Evolutionary conservation across 2,329 filamentous ascomycete genomes (phyloP), one percentile per base, ranked within the genome.

Genomic region (Colletotrichum gigasporum): DNA sequence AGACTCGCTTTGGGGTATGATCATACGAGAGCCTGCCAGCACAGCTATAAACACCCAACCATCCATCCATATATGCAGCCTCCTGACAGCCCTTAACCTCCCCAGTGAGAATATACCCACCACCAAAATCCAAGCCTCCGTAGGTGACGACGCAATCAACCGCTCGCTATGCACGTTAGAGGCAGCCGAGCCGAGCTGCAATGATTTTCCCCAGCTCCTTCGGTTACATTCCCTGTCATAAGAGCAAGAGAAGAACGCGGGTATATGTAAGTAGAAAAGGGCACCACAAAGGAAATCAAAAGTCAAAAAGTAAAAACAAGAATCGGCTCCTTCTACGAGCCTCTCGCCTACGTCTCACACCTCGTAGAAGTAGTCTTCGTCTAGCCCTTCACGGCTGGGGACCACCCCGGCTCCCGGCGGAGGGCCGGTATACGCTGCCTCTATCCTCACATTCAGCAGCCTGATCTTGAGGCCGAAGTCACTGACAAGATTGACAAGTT

Each of bases 311-410:
- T 35, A 42, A 9, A 51, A 16, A 51, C 24, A 59, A 52, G 44
- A 52, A 32, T 12, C 41, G 34, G 22, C 51, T 32, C 34, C 30
- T 35, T 37, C n/a, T n/a, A 47, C 11, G 22, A 14, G 11, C 30
- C 53, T 16, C n/a, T 45, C 45, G 12, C 9, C 16, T 30, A 24
- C 28, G 12, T 8, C 28, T 79, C 70, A 91, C 42, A 92, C 84
- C 76, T 95, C 92, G 79, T 96, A 98, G 79, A 91, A 97, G 76
- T 96, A 99, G 75, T 97, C 91, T 69, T 97, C 93, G 75, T 97
- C 93, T 69, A 98, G 76, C 0, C 92, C 94, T 70, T 96, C 91
- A 55, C 96, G 83, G 72, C 89, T 91, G 3, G 96, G 95, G 67
- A 97, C 88, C 61, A 87, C 83, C 12, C 93, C 92, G 5, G 89